These are phyloP conservation scores for Suhomyces anneliseae DNA, from an alignment of 1,139 yeast species.

Conservation along the genomic window DNA sequence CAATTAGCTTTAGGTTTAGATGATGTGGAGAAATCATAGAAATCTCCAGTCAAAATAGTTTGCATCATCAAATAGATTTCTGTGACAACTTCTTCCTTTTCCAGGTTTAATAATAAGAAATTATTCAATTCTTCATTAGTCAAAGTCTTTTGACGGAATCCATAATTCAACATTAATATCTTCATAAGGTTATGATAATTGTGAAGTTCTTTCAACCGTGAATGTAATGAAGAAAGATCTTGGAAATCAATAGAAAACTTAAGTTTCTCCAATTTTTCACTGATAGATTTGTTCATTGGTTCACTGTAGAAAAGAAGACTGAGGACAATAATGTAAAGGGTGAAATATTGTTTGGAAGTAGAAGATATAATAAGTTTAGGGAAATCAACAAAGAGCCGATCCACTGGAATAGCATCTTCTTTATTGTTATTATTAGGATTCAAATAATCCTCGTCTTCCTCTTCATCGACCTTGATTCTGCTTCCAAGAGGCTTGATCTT, in stretches of 20 bases:
- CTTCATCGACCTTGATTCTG: conserved; percentile 1
- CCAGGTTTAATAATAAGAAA: conserved; percentile 28
- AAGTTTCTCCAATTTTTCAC: conserved; percentile 40
- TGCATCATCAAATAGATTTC: conserved; percentile 42
- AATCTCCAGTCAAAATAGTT: conserved; percentile 42
- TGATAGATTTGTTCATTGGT: conserved; percentile 37
- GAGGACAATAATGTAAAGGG: conserved; percentile 36
- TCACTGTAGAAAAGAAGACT: conserved; percentile 43
- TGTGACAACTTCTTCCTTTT: conserved; percentile 29
- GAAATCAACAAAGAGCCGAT: conserved; percentile 36
- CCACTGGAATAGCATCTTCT: conserved; percentile 5
- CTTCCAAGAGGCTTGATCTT: conserved; percentile 32
- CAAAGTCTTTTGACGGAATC: conserved; percentile 35
- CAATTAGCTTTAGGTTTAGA: conserved; percentile 43
- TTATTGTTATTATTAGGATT: no score
- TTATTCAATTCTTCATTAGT: conserved; percentile 41
- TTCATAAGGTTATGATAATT: conserved; percentile 25
- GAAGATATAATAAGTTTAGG: conserved; percentile 43
- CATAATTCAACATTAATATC: conserved; percentile 33
- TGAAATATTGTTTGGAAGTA: conserved; percentile 45
- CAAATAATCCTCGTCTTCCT: conserved; percentile 7
- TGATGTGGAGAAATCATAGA: conserved; percentile 19
- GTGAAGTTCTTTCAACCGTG: conserved; percentile 30
- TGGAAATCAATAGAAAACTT: conserved; percentile 46
- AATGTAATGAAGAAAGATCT: conserved; percentile 32